These are phyloP conservation scores for Croton laevigatus DNA, from an alignment of 441 rosid genomes.

Conservation along the genomic window DNA sequence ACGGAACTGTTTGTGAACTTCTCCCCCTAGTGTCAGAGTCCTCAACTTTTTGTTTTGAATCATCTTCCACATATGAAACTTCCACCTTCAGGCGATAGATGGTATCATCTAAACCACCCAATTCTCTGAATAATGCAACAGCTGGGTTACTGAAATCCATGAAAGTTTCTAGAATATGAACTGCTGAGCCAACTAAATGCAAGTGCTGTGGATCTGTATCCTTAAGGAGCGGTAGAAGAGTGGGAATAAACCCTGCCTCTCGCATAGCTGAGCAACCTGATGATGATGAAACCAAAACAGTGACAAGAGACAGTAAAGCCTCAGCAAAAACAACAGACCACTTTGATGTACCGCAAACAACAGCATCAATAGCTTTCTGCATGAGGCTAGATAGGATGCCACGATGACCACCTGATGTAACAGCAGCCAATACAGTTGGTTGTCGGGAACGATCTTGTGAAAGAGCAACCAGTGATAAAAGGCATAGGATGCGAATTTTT, in stretches of 20 bases:
- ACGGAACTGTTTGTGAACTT: conserved; percentile 35
- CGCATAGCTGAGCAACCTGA: conserved; percentile 97
- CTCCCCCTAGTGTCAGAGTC: conserved; percentile 44
- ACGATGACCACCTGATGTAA: conserved; percentile 90
- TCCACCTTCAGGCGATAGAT: conserved; percentile 80
- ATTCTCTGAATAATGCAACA: conserved; percentile 87
- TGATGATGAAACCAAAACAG: conserved; percentile 87
- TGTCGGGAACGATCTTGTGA: conserved; percentile 95
- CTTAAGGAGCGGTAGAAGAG: conserved; percentile 91
- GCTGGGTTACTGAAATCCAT: conserved; percentile 98
- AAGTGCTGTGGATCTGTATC: conserved; percentile 92
- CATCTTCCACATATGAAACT: conserved; percentile 63
- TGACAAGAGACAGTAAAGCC: conserved; percentile 86
- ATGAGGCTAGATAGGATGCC: conserved; percentile 88
- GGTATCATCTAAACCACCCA: conserved; percentile 98
- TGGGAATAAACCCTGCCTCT: conserved; percentile 94
- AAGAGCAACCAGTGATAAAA: conserved; percentile 84
- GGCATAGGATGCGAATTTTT: conserved; percentile 71
- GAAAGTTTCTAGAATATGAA: conserved; percentile 85
- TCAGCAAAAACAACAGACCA: conserved; percentile 93
- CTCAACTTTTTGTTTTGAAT: conserved; percentile 54
- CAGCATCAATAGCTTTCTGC: conserved; percentile 93
- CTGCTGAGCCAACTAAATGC: conserved; percentile 90
- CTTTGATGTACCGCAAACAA: conserved; percentile 58
- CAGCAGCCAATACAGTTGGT: conserved; percentile 76